phyloP scores from a whole-genome alignment of 2,329 filamentous ascomycete genomes.

The Pseudogymnoascus sp. region DNA sequence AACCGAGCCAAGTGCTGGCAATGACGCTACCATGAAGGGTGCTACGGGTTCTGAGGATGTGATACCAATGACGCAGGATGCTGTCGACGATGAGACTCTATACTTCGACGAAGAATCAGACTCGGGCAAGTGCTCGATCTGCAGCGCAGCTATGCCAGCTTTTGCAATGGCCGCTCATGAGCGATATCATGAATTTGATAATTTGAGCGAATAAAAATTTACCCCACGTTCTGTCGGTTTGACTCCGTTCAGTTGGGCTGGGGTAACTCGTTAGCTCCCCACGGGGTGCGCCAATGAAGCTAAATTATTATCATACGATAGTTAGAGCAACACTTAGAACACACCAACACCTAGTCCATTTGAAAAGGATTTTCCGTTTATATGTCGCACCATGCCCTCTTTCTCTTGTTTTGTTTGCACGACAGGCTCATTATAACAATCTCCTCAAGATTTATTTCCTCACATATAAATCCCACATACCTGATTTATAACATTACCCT shows the following conservation, averaged over 20 bases:
- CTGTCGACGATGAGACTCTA: neutral
- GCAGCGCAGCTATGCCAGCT: conserved; percentile 37
- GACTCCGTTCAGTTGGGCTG: neutral
- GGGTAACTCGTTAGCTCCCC: neutral
- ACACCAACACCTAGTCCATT: neutral
- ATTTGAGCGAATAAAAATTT: conserved; percentile 7
- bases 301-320: conserved; percentile 6
- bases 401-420: neutral
- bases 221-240: neutral
- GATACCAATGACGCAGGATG: conserved; percentile 19
- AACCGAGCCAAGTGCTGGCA: conserved; percentile 24
- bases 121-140: conserved; percentile 31
- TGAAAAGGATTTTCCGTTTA: neutral
- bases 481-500: neutral
- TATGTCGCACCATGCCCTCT: neutral
- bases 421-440: neutral
- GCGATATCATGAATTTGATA: conserved; percentile 33
- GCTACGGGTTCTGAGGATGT: conserved; percentile 22
- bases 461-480: neutral
- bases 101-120: conserved; percentile 21
- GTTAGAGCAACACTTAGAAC: neutral
- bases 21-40: conserved; percentile 16
- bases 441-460: neutral
- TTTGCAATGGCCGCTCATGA: conserved; percentile 43
- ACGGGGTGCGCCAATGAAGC: conserved; percentile 1